Evolutionary conservation across 768 basidiomycete genomes (phyloP).

Genomic region (Serendipita vermifera): DNA sequence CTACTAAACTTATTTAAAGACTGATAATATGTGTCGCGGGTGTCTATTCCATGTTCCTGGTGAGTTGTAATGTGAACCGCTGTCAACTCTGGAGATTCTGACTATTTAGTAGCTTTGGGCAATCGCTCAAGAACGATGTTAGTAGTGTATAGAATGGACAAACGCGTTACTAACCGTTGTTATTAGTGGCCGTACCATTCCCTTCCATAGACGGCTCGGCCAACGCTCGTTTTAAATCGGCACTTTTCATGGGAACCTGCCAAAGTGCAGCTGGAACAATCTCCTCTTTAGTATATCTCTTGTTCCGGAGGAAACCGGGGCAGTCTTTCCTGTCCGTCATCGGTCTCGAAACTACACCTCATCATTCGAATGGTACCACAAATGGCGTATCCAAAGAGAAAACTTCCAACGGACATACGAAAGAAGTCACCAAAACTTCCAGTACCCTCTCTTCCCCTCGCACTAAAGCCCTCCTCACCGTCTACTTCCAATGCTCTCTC

Average conservation of each 20-base stretch:
- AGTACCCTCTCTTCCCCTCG: conserved; percentile 26
- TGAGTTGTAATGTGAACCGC: conserved; percentile 27
- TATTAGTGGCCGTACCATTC: conserved; percentile 48
- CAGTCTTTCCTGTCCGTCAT: conserved; percentile 44
- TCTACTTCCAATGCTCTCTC: conserved; percentile 72
- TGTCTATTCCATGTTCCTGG: conserved; percentile 89
- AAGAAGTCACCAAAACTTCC: conserved; percentile 21
- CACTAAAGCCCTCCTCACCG: conserved; percentile 40
- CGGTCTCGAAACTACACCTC: conserved; percentile 36
- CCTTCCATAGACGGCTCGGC: conserved; percentile 47
- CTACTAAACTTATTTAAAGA: conserved; percentile 25
- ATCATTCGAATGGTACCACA: conserved; percentile 26
- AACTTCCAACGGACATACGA: conserved; percentile 19
- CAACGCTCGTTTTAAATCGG: conserved; percentile 63
- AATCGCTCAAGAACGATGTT: conserved; percentile 87
- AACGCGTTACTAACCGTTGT: background rate
- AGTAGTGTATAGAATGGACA: conserved; percentile 19
- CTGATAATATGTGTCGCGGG: conserved; percentile 68
- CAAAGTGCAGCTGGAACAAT: conserved; percentile 70
- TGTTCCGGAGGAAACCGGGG: conserved; percentile 41
- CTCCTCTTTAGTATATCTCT: conserved; percentile 65
- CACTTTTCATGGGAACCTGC: conserved; percentile 71
- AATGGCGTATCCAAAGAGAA: conserved; percentile 24
- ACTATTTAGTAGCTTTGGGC: conserved; percentile 57
- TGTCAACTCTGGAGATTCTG: conserved; percentile 4